Evolutionary conservation across 352 stramenopile genomes (phyloP).

Genomic region (Globisporangium echinulatum): DNA sequence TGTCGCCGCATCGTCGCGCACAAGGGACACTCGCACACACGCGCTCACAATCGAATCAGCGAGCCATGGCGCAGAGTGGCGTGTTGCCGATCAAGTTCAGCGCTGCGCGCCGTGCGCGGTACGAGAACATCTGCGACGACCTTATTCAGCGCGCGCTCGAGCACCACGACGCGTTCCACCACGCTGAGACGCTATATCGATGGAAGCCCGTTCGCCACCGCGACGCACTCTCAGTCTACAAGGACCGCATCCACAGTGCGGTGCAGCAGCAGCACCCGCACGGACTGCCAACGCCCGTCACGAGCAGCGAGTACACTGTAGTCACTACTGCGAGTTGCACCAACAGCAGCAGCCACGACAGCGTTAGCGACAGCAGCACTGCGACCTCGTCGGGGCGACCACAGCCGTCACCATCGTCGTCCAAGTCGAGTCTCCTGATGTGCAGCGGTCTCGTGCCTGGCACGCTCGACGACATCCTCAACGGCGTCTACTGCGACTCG

Average conservation of each 20-base stretch:
- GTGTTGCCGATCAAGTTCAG: slow-evolving; percentile 33
- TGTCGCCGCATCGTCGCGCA: not conserved
- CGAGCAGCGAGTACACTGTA: not conserved
- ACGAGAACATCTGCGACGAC: slow-evolving; percentile 46
- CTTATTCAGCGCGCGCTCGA: slow-evolving; percentile 48
- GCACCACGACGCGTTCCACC: slow-evolving; percentile 54
- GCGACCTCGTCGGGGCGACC: not conserved
- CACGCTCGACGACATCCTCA: slow-evolving; percentile 50
- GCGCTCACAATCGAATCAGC: not conserved
- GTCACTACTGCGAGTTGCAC: not conserved
- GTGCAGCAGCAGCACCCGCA: slow-evolving; percentile 5
- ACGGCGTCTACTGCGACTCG: slow-evolving; percentile 38
- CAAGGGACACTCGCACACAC: no score
- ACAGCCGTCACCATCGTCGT: slow-evolving; percentile 16
- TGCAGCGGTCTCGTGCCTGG: slow-evolving; percentile 51
- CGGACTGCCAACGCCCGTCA: not conserved
- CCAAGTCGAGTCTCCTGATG: slow-evolving; percentile 35
- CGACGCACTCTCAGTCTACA: slow-evolving; percentile 55
- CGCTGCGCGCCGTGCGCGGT: slow-evolving; percentile 24
- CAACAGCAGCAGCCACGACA: not conserved
- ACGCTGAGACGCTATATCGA: slow-evolving; percentile 20
- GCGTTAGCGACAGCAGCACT: not conserved
- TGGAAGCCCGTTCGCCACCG: slow-evolving; percentile 58
- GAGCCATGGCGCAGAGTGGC: slow-evolving; percentile 12
- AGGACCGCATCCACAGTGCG: slow-evolving; percentile 8